Evolutionary conservation across 139 green algal species (phyloP).

Genomic region (Trebouxia sp.): DNA sequence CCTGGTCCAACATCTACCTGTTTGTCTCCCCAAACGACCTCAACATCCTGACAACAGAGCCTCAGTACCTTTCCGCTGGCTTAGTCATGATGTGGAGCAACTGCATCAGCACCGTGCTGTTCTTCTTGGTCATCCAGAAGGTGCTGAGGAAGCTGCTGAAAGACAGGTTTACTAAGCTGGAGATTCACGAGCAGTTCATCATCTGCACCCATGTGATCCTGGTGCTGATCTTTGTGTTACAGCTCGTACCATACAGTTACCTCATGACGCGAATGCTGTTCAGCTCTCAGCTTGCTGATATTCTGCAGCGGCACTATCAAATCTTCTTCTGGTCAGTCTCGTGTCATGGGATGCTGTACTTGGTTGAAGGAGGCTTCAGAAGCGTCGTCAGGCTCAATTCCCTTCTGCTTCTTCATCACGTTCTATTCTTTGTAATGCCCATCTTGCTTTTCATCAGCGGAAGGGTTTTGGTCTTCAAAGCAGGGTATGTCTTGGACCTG

Average conservation of each 20-base stretch:
- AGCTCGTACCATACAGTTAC: constrained; percentile 14
- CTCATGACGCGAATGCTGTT: constrained; percentile 22
- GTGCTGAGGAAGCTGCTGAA: background rate
- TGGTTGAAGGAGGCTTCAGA: constrained; percentile 16
- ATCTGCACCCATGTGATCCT: constrained; percentile 9
- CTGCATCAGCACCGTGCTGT: constrained; percentile 10
- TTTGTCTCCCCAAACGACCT: constrained; percentile 21
- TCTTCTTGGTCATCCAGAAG: constrained; percentile 4
- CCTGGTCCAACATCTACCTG: constrained; percentile 25
- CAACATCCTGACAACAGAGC: constrained; percentile 10
- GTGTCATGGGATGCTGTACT: constrained; percentile 22
- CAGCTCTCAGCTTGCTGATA: constrained; percentile 4
- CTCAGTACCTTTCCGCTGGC: background rate
- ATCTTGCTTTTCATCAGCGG: constrained; percentile 14
- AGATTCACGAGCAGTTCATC: constrained; percentile 18
- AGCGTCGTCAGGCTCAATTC: constrained; percentile 11
- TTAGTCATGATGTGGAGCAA: constrained; percentile 30
- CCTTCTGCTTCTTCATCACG: constrained; percentile 19
- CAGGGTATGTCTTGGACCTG: constrained; percentile 24
- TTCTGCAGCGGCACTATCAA: background rate
- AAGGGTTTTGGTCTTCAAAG: constrained; percentile 22
- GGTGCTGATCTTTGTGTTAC: background rate
- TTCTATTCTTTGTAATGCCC: constrained; percentile 25
- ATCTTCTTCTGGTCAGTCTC: constrained; percentile 6
- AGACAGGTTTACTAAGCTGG: background rate